A percentile compares a stretch with the other conserved stretches of the same genome.
phyloP scores from a whole-genome alignment of 2,329 filamentous ascomycete genomes.

The Bipolaris zeicola region DNA sequence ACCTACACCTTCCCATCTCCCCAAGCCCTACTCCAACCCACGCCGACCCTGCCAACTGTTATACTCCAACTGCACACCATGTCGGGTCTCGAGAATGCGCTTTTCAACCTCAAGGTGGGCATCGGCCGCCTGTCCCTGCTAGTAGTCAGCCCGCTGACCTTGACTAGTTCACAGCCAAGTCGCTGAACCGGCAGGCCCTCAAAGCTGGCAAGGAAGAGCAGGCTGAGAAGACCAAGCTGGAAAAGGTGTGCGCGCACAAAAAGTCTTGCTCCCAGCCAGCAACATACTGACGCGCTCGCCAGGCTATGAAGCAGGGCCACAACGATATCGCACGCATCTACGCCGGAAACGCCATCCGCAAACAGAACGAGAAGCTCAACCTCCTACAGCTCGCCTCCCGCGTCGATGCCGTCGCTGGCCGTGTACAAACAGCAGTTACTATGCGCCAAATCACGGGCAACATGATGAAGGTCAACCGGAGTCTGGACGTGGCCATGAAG shows the following conservation, averaged over 20 bases:
- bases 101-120: constrained; percentile 65
- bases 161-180: constrained; percentile 64
- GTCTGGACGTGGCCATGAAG: constrained; percentile 68
- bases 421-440: constrained; percentile 67
- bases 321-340: constrained; percentile 67
- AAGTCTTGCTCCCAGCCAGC: neutral
- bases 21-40: constrained; percentile 16
- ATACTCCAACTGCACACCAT: constrained; percentile 44
- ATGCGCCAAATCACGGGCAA: constrained; percentile 66
- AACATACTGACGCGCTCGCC: constrained; percentile 1
- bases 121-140: neutral
- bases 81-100: constrained; percentile 66
- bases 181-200: constrained; percentile 65
- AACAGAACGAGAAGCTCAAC: constrained; percentile 67
- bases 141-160: constrained; percentile 27
- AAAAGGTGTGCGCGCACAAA: constrained; percentile 58
- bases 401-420: constrained; percentile 64
- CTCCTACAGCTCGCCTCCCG: constrained; percentile 62
- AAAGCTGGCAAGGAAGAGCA: constrained; percentile 67
- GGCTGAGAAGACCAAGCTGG: constrained; percentile 65
- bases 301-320: constrained; percentile 66
- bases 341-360: constrained; percentile 67
- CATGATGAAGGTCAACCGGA: constrained; percentile 67
- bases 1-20: constrained; percentile 21
- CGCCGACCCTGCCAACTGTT: constrained; percentile 13